A percentile compares a stretch with the other conserved stretches of the same genome.
phyloP scores from a whole-genome alignment of 164 flowering plant species.

The Vitis amurensis region DNA sequence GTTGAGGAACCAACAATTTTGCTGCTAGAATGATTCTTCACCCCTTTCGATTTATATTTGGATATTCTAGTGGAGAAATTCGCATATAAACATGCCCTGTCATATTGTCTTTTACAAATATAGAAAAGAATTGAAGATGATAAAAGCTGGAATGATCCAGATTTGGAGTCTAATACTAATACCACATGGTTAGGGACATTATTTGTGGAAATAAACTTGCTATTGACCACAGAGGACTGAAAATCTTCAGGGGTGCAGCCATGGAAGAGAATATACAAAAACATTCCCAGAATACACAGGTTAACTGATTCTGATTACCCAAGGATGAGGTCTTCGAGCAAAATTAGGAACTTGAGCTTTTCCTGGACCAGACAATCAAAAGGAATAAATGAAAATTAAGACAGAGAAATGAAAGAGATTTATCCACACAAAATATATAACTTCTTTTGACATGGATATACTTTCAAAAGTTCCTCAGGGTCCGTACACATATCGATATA shows the following conservation, averaged over 20 bases:
- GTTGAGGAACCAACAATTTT: constrained; percentile 4
- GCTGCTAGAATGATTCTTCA: constrained; percentile 6
- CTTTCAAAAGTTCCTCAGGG: constrained; percentile 18
- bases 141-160: background rate
- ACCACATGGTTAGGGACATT: background rate
- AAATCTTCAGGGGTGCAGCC: background rate
- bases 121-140: background rate
- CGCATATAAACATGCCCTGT: background rate
- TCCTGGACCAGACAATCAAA: background rate
- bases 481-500: constrained; percentile 21
- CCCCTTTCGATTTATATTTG: background rate
- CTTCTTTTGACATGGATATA: constrained; percentile 17
- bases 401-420: background rate
- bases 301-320: too few relatives aligned
- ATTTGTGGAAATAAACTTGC: too few relatives aligned
- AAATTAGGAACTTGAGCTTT: background rate
- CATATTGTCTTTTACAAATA: background rate
- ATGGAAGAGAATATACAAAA: background rate
- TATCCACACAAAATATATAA: constrained; percentile 12
- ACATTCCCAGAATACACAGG: too few relatives aligned
- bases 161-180: background rate
- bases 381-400: too few relatives aligned
- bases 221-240: background rate
- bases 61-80: background rate
- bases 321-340: too few relatives aligned